Conservation (phyloP, 1,139 yeast species). For the Candida tetrigidarum region DNA sequence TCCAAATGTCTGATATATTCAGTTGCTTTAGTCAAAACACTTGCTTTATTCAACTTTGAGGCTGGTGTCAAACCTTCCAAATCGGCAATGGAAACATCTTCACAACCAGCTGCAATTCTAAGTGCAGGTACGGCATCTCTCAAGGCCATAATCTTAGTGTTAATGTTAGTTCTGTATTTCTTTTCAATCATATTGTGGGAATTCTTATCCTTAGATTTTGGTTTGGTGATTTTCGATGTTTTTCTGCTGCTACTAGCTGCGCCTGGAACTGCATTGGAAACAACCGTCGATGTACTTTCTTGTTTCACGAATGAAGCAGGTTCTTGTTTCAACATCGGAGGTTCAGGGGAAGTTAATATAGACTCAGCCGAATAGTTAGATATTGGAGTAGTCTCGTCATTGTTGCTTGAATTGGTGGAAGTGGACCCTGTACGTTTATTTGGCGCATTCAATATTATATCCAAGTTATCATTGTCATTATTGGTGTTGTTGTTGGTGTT, state of each 20-base stretch:
- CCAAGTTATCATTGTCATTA: conserved; percentile 4
- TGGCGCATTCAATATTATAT: conserved; percentile 4
- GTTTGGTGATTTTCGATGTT: conserved; percentile 30
- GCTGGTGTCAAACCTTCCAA: conserved; percentile 92
- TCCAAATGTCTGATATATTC: conserved; percentile 89
- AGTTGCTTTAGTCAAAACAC: conserved; percentile 85
- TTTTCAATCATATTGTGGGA: conserved; percentile 85
- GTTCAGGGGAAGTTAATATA: conserved; percentile 39
- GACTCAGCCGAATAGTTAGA: conserved; percentile 32
- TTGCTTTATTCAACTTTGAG: conserved; percentile 83
- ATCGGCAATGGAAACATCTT: conserved; percentile 47
- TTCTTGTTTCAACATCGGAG: conserved; percentile 15
- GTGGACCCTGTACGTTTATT: conserved; percentile 15
- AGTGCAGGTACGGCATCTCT: conserved; percentile 77
- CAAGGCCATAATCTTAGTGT: conserved; percentile 70
- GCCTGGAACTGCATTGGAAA: neutral
- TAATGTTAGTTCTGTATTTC: conserved; percentile 76
- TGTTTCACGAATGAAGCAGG: neutral
- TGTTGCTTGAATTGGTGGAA: conserved; percentile 14
- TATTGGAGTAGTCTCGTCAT: conserved; percentile 25
- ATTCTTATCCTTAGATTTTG: conserved; percentile 55
- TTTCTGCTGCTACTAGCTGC: conserved; percentile 5
- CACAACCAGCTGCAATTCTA: conserved; percentile 49
- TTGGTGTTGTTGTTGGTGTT: neutral
- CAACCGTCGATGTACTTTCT: neutral